phyloP scores from a whole-genome alignment of 2,329 filamentous ascomycete genomes.

The Ophiostoma pallidulum region DNA sequence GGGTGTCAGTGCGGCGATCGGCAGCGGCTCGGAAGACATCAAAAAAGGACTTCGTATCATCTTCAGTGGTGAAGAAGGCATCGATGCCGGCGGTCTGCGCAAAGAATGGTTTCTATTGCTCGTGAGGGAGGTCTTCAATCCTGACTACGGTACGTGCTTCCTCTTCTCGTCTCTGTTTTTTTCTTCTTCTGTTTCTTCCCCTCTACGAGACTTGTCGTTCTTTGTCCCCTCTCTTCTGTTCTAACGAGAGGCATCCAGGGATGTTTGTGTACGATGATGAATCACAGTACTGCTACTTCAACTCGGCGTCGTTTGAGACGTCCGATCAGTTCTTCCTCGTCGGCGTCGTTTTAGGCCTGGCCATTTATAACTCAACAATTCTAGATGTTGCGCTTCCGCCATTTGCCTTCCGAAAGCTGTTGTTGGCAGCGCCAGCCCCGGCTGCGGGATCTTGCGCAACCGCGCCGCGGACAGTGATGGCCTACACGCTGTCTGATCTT shows the following conservation, averaged over 20 bases:
- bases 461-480: conserved; percentile 53
- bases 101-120: conserved; percentile 94
- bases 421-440: conserved; percentile 62
- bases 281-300: conserved; percentile 87
- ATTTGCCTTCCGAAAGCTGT: conserved; percentile 80
- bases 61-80: conserved; percentile 80
- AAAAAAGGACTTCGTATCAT: conserved; percentile 83
- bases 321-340: conserved; percentile 89
- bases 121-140: conserved; percentile 82
- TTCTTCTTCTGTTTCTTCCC: neutral
- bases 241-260: conserved; percentile 43
- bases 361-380: conserved; percentile 92
- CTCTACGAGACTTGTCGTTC: neutral
- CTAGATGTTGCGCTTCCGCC: conserved; percentile 80
- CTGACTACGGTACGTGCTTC: conserved; percentile 61
- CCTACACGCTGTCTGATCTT: conserved; percentile 70
- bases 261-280: conserved; percentile 90
- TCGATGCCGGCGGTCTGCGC: conserved; percentile 78
- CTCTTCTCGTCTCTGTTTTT: neutral
- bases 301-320: conserved; percentile 79
- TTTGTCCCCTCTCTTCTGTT: neutral
- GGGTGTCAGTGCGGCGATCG: conserved; percentile 75
- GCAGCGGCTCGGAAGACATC: conserved; percentile 70
- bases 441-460: conserved; percentile 40
- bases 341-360: conserved; percentile 76